Conservation (phyloP, 257 asterid genomes). For the Datura wrightii region DNA sequence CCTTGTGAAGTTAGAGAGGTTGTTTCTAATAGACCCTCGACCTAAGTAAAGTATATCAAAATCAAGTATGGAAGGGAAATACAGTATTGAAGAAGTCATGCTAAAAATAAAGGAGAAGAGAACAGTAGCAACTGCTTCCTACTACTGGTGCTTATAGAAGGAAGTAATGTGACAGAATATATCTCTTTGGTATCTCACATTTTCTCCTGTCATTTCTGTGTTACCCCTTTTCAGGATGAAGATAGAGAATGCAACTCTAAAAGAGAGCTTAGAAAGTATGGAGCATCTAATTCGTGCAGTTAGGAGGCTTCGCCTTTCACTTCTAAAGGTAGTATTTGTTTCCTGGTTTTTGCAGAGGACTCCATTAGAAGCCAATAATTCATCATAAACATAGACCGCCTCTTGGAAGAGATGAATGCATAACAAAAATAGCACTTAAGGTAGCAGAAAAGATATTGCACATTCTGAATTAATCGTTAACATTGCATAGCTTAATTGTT, state of each 20-base stretch:
- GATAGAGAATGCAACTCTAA: constrained; percentile 91
- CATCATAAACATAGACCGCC: background rate
- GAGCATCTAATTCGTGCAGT: constrained; percentile 85
- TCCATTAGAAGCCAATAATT: background rate
- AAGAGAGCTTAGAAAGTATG: constrained; percentile 94
- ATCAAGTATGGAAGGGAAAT: too few relatives aligned
- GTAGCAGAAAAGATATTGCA: constrained; percentile 3
- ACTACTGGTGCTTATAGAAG: constrained; percentile 15
- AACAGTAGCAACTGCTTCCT: background rate
- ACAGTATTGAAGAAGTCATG: too few relatives aligned
- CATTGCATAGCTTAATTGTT: background rate
- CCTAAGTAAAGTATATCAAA: too few relatives aligned
- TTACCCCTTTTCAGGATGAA: constrained; percentile 66
- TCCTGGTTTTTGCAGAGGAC: background rate
- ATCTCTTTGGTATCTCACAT: background rate
- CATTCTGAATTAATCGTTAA: background rate
- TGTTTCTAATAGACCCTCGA: too few relatives aligned
- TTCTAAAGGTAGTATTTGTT: constrained; percentile 61
- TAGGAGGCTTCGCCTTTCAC: constrained; percentile 72
- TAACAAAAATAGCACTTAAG: background rate
- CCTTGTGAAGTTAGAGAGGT: too few relatives aligned
- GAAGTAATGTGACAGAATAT: background rate
- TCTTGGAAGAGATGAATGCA: constrained; percentile 9
- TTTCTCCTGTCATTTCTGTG: constrained; percentile 20
- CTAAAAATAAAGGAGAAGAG: too few relatives aligned